Evolutionary conservation across 2,329 filamentous ascomycete genomes (phyloP), one percentile per base, ranked within the genome.

Genomic region (Xylaria sp.): DNA sequence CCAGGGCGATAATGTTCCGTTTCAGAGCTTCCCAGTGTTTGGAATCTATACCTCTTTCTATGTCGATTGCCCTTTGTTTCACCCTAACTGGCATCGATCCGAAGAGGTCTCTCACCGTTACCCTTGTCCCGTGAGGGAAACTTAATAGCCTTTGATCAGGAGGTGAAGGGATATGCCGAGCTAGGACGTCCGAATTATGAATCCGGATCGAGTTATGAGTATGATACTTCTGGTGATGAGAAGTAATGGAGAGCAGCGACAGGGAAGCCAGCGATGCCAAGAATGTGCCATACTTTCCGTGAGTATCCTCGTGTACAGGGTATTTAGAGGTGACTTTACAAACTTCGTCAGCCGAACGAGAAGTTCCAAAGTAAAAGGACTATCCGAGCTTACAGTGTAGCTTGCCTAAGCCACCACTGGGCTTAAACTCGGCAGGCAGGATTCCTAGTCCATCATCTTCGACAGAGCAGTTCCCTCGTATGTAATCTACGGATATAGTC

Each of bases 391-490:
- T 82, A 95, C 93, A 88, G 77, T 96, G 88, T 59, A 88, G 82
- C 79, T 90, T 93, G 27, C 89, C 92, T 19, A 98, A 82, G 0
- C 92, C 91, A 4, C 93, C 93, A 54, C 81, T 78, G 2, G 87
- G 82, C n/a, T 76, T 76, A 74, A 98, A 98, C 72, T 98, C 94
- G 1, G 79, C 75, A 0, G 92, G 88, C 1, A 83, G 78, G 54
- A 99, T 97, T 0, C 96, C 96, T 17, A 83, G 65, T 1, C 96
- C 96, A 80, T 98, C 87, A 77, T 99, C 96, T 75, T 97, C 92
- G 4, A 98, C 86, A 0, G 85, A 84, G 79, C 94, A 97, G 72
- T 87, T 89, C 4, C 94, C 95, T 27, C 90, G 89, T 61, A 81
- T 79, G 77, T 93, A 93, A 80, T 98, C 92, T 24, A 97, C 83